Conservation (phyloP, 2,329 filamentous ascomycete genomes). For the Colletotrichum noveboracense region DNA sequence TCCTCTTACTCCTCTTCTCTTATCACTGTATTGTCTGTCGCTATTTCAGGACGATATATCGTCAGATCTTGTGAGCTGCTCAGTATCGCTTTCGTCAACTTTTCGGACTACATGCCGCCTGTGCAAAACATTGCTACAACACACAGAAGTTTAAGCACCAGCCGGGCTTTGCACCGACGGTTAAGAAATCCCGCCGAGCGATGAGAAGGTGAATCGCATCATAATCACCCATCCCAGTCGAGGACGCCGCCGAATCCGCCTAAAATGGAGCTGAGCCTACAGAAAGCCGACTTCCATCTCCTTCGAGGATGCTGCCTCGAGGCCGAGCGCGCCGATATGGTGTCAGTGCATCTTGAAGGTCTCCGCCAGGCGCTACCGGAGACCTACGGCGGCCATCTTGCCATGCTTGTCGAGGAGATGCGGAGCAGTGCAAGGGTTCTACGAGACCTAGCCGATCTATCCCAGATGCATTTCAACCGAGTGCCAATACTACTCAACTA, state of each 20-base stretch:
- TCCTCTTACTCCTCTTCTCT: background rate
- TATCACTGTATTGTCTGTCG: background rate
- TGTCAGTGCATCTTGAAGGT: slow-evolving; percentile 52
- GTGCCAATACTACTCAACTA: slow-evolving; percentile 59
- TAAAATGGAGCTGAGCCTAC: slow-evolving; percentile 24
- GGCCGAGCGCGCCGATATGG: slow-evolving; percentile 56
- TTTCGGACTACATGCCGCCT: background rate
- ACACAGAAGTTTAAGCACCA: background rate
- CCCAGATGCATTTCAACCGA: slow-evolving; percentile 54
- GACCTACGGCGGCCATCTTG: slow-evolving; percentile 51
- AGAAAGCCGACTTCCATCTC: slow-evolving; percentile 39
- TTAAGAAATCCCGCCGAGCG: background rate
- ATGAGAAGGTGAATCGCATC: background rate
- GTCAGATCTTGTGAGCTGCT: background rate
- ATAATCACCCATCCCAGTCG: background rate
- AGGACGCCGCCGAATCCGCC: background rate
- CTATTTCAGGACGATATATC: background rate
- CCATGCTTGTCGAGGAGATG: slow-evolving; percentile 53
- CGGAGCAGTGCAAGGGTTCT: slow-evolving; percentile 49
- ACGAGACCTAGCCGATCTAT: slow-evolving; percentile 59
- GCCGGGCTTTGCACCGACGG: background rate
- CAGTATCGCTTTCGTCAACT: background rate
- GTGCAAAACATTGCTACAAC: background rate
- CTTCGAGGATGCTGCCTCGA: slow-evolving; percentile 60
- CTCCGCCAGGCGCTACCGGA: slow-evolving; percentile 52